Evolutionary conservation across 495 filamentous ascomycete genomes (phyloP).

Genomic region (Diplogelasinospora grovesii): DNA sequence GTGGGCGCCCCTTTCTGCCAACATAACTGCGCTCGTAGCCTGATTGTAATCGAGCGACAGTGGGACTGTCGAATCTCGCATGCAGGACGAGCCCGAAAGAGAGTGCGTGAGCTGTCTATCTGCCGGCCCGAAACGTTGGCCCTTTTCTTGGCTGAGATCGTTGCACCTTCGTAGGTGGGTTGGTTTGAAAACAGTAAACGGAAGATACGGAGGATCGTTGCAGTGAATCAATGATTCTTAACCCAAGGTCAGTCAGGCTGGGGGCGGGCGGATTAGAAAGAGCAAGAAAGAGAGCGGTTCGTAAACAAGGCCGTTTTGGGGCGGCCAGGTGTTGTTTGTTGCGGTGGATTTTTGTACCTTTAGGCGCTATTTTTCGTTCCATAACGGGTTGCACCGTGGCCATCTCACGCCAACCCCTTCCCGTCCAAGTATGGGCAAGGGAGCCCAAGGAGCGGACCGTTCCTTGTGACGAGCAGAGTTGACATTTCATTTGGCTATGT

Average conservation of each 20-base stretch:
- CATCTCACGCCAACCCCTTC: too few species aligned
- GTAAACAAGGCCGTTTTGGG: constrained; percentile 16
- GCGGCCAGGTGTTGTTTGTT: constrained; percentile 13
- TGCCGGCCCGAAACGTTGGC: not conserved
- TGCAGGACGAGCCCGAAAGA: constrained; percentile 2
- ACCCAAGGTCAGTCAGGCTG: constrained; percentile 6
- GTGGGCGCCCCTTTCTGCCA: not conserved
- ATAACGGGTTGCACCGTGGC: too few species aligned
- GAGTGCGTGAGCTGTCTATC: constrained; percentile 8
- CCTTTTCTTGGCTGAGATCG: constrained; percentile 3
- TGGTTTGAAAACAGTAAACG: constrained; percentile 20
- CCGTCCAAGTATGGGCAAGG: constrained; percentile 6
- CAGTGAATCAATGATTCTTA: constrained; percentile 18
- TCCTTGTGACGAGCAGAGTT: constrained; percentile 9
- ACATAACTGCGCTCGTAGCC: not conserved
- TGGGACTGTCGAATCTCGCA: constrained; percentile 5
- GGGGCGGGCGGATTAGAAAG: constrained; percentile 8
- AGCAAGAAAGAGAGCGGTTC: not conserved
- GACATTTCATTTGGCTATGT: too few species aligned
- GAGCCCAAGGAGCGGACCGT: constrained; percentile 23
- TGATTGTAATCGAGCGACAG: constrained; percentile 1
- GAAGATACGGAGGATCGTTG: not conserved
- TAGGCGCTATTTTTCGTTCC: constrained; percentile 8
- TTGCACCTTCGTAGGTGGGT: not conserved
- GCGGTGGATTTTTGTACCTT: constrained; percentile 6